Percentiles rank a stretch among this genome's conserved stretches.
These are phyloP conservation scores for Fagopyrum homotropicum DNA, from an alignment of 148 eudicot genomes.

Conservation along the genomic window DNA sequence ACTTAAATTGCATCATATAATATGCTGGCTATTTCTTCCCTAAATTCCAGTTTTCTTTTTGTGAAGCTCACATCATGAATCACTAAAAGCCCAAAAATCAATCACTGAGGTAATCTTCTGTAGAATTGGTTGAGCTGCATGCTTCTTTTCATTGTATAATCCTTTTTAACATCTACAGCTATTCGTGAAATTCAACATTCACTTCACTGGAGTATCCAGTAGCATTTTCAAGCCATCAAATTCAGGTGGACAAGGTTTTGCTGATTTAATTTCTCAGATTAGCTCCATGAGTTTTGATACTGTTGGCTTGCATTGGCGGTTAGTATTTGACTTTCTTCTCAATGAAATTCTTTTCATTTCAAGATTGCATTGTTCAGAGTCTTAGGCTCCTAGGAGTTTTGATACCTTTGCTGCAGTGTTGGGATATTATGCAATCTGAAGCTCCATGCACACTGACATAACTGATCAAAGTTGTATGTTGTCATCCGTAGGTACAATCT, in stretches of 20 bases:
- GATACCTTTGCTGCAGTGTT: background rate
- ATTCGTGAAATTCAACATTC: slow-evolving; percentile 90
- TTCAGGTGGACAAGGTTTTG: slow-evolving; percentile 56
- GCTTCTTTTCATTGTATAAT: slow-evolving; percentile 12
- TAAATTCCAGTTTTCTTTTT: slow-evolving; percentile 9
- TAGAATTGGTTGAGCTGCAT: background rate
- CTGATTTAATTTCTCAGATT: slow-evolving; percentile 83
- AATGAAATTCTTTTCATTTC: background rate
- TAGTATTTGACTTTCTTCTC: slow-evolving; percentile 12
- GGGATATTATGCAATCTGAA: background rate
- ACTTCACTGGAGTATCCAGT: slow-evolving; percentile 74
- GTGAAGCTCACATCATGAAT: slow-evolving; percentile 87
- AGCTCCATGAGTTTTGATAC: slow-evolving; percentile 77
- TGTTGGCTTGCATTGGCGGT: slow-evolving; percentile 93
- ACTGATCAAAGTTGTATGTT: background rate
- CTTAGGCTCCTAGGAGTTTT: background rate
- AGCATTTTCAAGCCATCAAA: slow-evolving; percentile 49
- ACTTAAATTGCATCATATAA: background rate
- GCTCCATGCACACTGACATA: slow-evolving; percentile 4
- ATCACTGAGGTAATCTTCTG: slow-evolving; percentile 72
- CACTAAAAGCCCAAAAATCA: slow-evolving; percentile 93
- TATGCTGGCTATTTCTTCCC: background rate
- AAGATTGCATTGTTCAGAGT: background rate
- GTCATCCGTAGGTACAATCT: slow-evolving; percentile 69
- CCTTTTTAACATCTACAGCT: slow-evolving; percentile 45